A percentile compares a stretch with the other conserved stretches of the same genome.
phyloP scores from a whole-genome alignment of 441 rosid genomes.

The Rhodomyrtus psidioides region DNA sequence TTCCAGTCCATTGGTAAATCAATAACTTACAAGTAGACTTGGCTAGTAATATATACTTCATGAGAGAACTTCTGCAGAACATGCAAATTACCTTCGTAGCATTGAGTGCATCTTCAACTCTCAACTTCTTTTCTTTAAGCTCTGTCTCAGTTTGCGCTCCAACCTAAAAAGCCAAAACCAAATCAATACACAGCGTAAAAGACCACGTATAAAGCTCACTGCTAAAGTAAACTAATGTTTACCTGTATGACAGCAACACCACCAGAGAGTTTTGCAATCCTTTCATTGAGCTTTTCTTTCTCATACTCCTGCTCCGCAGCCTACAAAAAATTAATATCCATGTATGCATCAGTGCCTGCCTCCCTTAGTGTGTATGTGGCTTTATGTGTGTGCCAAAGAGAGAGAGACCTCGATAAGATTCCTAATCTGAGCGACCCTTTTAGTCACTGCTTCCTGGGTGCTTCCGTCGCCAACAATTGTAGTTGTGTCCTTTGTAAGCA shows the following conservation, averaged over 20 bases:
- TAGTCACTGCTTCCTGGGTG: constrained; percentile 80
- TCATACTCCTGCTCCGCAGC: constrained; percentile 91
- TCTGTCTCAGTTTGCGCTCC: constrained; percentile 99
- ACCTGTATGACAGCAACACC: constrained; percentile 97
- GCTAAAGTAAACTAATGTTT: neutral
- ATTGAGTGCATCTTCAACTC: constrained; percentile 96
- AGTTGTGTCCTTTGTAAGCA: constrained; percentile 75
- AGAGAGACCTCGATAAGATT: constrained; percentile 67
- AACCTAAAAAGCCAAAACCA: constrained; percentile 31
- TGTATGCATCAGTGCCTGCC: neutral
- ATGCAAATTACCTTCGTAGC: constrained; percentile 67
- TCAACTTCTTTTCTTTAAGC: constrained; percentile 88
- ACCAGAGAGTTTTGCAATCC: constrained; percentile 87
- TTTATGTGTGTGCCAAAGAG: neutral
- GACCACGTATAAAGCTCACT: neutral
- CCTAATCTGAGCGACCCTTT: constrained; percentile 78
- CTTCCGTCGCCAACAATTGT: constrained; percentile 92
- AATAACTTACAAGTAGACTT: neutral
- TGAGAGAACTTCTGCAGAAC: neutral
- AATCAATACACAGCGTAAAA: neutral
- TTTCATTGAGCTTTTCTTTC: constrained; percentile 81
- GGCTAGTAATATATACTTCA: constrained; percentile 17
- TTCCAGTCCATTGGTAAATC: neutral
- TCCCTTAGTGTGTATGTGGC: neutral
- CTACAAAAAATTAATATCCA: constrained; percentile 19